Base-by-base conservation (phyloP, 257 asterid species). In the Lycium ferocissimum region DNA sequence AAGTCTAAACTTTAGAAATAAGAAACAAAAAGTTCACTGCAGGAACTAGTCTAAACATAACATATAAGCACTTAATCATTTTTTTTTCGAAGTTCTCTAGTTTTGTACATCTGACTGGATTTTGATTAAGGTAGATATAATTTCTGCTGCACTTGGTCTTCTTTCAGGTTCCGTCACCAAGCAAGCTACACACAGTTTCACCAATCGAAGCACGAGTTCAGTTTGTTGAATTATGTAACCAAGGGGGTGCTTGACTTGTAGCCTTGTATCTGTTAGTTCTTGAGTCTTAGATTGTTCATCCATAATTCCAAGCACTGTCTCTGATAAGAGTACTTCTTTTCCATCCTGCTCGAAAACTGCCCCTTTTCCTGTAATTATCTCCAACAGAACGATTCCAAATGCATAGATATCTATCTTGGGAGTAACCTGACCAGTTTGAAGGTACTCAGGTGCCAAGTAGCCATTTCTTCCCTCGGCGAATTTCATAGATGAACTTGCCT, bases 341-440 rank as follows among this genome's bases (percentile, higher is more conserved):
- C 90, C 94, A 56, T 88, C 90, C 45, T 71, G 70, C 82, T 72
- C 5, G 12, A 85, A 84, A 4, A 85, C 85, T 0, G 96, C 94
- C 8, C 89, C 91, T 87, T 73, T 89, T 43, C 97, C 97, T 1
- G 97, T 91, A 49, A 93, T 89, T 84, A 94, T 70, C 83, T 94
- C 97, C 87, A 91, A 69, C 22, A 94, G 89, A 43, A 93, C 89
- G 0, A 94, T 88, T 65, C 98, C 97, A 71, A 90, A 91, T 12
- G 96, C 96, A 72, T 92, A 93, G 6, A 92, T 91, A 57, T 94
- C 98, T 1, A 87, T 53, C 88, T 93, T 90, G 35, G 94, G 90
- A 13, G 90, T 90, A 54, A 90, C 88, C 15, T 82, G 81, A 67
- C 90, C 90, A 2, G 81, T 14, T 86, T 85, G 83, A 43, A 87